Evolutionary conservation across 202 grass and related monocot genomes (phyloP).

Genomic region (Alloteropsis angusta): DNA sequence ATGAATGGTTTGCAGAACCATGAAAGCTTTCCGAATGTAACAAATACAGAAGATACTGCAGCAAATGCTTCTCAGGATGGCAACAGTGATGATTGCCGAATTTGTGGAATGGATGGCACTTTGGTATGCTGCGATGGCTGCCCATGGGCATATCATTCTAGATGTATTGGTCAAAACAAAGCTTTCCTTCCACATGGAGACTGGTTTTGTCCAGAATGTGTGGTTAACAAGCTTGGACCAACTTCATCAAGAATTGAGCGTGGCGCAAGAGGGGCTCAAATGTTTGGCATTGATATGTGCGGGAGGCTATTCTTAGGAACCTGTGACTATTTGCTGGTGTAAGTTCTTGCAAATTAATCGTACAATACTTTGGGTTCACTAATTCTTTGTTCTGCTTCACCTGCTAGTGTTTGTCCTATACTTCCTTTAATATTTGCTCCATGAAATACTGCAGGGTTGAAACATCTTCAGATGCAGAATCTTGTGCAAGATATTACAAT

Average conservation of each 20-base stretch:
- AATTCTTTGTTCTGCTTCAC: neutral
- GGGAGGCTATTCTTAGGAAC: conserved; percentile 69
- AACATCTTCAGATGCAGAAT: conserved; percentile 38
- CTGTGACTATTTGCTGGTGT: conserved; percentile 97
- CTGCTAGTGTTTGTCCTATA: conserved; percentile 7
- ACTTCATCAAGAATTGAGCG: conserved; percentile 66
- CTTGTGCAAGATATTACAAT: conserved; percentile 80
- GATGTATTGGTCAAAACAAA: conserved; percentile 92
- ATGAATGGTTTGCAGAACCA: conserved; percentile 25
- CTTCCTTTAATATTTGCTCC: conserved; percentile 19
- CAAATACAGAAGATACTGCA: conserved; percentile 29
- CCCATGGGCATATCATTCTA: conserved; percentile 87
- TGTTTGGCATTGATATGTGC: conserved; percentile 60
- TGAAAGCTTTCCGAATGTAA: conserved; percentile 17
- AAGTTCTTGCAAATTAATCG: conserved; percentile 35
- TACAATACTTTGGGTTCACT: conserved; percentile 9
- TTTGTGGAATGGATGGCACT: conserved; percentile 98
- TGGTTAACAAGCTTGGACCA: conserved; percentile 66
- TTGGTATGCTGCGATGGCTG: conserved; percentile 94
- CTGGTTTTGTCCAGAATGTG: conserved; percentile 96
- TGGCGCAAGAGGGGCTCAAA: conserved; percentile 72
- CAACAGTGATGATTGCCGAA: conserved; percentile 87
- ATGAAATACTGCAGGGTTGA: conserved; percentile 48
- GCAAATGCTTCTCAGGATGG: conserved; percentile 55
- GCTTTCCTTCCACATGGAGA: conserved; percentile 57